phyloP scores from a whole-genome alignment of 2,329 filamentous ascomycete species.

The Aspergillus sp. region DNA sequence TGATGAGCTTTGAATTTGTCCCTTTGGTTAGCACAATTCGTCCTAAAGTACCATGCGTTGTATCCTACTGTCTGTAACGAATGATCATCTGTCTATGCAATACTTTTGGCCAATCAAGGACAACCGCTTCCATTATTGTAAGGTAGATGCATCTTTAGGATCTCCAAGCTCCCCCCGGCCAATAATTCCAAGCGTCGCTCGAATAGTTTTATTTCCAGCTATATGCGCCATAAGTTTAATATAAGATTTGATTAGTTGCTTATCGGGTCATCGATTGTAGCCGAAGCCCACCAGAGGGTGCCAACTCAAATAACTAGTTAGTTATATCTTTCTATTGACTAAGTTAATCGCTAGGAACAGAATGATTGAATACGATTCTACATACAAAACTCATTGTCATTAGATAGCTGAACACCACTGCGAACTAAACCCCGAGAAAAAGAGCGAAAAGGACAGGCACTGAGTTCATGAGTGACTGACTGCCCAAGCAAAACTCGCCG shows the following conservation, averaged over 20 bases:
- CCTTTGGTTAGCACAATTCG: constrained; percentile 8
- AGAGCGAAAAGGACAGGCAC: neutral
- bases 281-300: too few relatives aligned
- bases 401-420: neutral
- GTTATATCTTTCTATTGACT: too few relatives aligned
- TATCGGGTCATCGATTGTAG: too few relatives aligned
- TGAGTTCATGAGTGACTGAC: neutral
- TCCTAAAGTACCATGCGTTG: neutral
- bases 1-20: constrained; percentile 39
- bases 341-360: too few relatives aligned
- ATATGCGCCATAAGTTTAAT: too few relatives aligned
- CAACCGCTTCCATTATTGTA: neutral
- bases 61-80: constrained; percentile 1
- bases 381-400: neutral
- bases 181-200: neutral
- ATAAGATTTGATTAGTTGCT: too few relatives aligned
- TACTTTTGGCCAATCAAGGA: neutral
- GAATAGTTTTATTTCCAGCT: too few relatives aligned
- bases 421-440: neutral
- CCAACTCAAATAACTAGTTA: too few relatives aligned
- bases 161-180: too few relatives aligned
- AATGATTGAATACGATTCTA: neutral
- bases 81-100: neutral
- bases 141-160: neutral
- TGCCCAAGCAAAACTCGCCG: neutral